Evolutionary conservation across 805 yeast species (phyloP).

Genomic region (Suhomyces xylopsoci): DNA sequence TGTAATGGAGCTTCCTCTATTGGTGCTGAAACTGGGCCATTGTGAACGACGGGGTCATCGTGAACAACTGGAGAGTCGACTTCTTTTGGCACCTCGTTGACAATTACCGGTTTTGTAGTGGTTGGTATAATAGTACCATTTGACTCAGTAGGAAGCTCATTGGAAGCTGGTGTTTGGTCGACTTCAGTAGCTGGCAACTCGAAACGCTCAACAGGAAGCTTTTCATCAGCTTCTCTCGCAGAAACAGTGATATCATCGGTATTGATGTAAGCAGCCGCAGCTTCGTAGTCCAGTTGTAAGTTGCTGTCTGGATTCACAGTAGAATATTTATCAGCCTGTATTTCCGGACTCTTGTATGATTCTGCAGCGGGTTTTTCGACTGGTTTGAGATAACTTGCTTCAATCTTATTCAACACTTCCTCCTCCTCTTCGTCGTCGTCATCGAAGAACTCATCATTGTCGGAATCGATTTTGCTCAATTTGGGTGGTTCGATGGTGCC

Average conservation of each 20-base stretch:
- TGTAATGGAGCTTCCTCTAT: background rate
- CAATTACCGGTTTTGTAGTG: background rate
- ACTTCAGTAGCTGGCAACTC: background rate
- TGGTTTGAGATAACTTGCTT: background rate
- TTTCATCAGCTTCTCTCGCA: background rate
- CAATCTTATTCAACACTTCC: background rate
- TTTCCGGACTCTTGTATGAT: background rate
- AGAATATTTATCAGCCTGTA: background rate
- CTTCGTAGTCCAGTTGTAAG: constrained; percentile 1
- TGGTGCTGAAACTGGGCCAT: background rate
- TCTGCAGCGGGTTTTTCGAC: background rate
- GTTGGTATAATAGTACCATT: background rate
- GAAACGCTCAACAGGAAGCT: background rate
- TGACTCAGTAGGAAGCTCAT: background rate
- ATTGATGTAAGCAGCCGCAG: constrained; percentile 1
- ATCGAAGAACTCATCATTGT: background rate
- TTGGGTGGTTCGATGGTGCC: background rate
- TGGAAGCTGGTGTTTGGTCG: background rate
- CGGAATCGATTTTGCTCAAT: background rate
- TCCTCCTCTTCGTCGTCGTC: background rate
- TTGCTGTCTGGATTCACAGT: background rate
- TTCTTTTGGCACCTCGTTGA: background rate
- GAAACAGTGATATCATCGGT: background rate
- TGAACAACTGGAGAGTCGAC: background rate
- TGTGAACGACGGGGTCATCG: background rate